Evolutionary conservation across 2,329 filamentous ascomycete genomes (phyloP).

Genomic region (Cordyceps cicadae): DNA sequence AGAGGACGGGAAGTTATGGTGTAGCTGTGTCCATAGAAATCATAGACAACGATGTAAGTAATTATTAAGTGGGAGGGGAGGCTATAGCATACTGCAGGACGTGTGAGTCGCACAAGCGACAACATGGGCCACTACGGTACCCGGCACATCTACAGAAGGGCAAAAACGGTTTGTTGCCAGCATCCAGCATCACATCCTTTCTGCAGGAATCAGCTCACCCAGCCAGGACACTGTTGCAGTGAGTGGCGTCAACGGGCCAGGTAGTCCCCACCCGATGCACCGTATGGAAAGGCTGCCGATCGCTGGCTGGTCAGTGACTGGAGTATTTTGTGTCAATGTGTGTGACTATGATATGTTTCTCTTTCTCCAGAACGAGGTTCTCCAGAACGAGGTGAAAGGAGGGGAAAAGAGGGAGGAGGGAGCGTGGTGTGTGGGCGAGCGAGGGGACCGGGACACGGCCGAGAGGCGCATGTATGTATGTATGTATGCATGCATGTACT

Average conservation of each 20-base stretch:
- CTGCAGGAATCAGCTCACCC: constrained; percentile 5
- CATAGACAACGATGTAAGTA: background rate
- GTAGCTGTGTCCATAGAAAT: background rate
- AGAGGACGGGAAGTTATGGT: background rate
- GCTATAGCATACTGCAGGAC: constrained; percentile 2
- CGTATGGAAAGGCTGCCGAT: background rate
- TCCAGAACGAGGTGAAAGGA: no score
- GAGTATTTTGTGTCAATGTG: background rate
- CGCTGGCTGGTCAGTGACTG: background rate
- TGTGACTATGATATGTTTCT: background rate
- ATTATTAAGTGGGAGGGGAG: background rate
- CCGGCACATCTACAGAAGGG: no score
- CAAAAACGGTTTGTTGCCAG: background rate
- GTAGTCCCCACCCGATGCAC: constrained; percentile 4
- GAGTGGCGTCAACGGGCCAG: constrained; percentile 1
- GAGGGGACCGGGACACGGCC: background rate
- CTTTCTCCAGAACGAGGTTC: background rate
- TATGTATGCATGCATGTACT: background rate
- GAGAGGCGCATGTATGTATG: background rate
- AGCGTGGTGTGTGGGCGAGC: no score
- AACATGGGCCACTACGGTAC: background rate
- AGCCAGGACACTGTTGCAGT: constrained; percentile 1
- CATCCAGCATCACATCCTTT: background rate
- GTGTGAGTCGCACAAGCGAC: constrained; percentile 1
- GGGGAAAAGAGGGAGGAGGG: background rate